Base-by-base conservation (phyloP, 371 early-diverging fungal genomes). In the Apophysomyces sp. region DNA sequence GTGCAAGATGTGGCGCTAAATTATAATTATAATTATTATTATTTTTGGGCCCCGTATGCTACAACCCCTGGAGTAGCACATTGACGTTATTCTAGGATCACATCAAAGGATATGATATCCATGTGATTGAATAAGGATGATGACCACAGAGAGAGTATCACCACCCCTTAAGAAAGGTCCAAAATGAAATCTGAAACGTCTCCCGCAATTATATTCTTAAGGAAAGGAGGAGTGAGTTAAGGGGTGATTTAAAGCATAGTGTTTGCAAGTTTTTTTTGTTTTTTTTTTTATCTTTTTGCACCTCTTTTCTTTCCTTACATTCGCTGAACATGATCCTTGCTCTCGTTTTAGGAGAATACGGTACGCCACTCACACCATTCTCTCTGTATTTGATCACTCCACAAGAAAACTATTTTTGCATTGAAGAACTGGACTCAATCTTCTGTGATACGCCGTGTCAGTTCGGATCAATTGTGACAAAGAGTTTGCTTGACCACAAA, bases 391-490 rank as follows among this genome's bases (percentile, higher is more conserved):
- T 24, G 3, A 55, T 31, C 7, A 27, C 21, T 21, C 36, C 52
- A 27, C 28, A 60, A 9, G 31, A 62, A 2, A 36, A 57, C 16
- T 71, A 53, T n/a, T 71, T 61, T 41, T 66, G 61, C 49, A 15
- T 74, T 2, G 61, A 68, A 40, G 71, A 74, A 9, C 26, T 71
- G n/a, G 60, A 64, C 61, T n/a, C 21, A 32, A 13, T 40, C 26
- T 51, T 55, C 29, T 39, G 26, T 57, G 24, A 63, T 58, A 21
- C 49, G 21, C 21, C 49, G 9, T 26, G 49, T 44, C 49, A 44
- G 11, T 44, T 44, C 16, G 8, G 18, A 44, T 26, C 49, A 44
- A 44, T 21, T 21, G 49, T 44, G 4, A 21, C 18, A 52, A 26
- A 44, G 52, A 40, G 28, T 51, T 12, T 18, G 21, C 27, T 52